Evolutionary conservation across 192 early-diverging fungal species (phyloP).

Genomic region (Entomortierella lignicola): DNA sequence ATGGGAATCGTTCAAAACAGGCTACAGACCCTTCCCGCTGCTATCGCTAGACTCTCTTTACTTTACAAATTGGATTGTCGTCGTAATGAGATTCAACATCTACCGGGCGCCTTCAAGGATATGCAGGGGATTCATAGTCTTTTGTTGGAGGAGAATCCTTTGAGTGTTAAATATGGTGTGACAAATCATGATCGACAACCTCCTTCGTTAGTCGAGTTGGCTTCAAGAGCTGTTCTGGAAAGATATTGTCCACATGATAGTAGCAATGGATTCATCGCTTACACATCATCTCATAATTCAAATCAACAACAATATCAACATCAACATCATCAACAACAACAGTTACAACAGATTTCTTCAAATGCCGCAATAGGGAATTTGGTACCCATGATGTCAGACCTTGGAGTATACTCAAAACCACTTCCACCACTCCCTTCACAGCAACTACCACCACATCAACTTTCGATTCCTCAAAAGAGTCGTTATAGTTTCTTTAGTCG

Average conservation of each 20-base stretch:
- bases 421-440: slow-evolving; percentile 1
- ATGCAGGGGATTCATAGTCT: slow-evolving; percentile 49
- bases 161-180: slow-evolving; percentile 34
- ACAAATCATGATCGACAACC: slow-evolving; percentile 26
- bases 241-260: slow-evolving; percentile 25
- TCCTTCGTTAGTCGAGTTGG: slow-evolving; percentile 28
- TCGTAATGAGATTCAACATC: slow-evolving; percentile 53
- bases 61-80: slow-evolving; percentile 60
- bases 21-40: slow-evolving; percentile 41
- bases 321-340: too few species aligned
- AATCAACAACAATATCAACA: too few species aligned
- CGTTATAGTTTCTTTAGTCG: slow-evolving; percentile 47
- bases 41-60: slow-evolving; percentile 35
- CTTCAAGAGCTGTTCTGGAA: slow-evolving; percentile 35
- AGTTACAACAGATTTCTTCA: neutral
- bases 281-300: neutral
- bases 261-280: neutral
- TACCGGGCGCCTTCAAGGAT: slow-evolving; percentile 53
- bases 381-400: slow-evolving; percentile 22
- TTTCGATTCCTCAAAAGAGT: slow-evolving; percentile 10
- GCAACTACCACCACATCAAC: neutral
- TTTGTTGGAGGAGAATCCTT: slow-evolving; percentile 49
- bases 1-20: slow-evolving; percentile 63
- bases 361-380: slow-evolving; percentile 7
- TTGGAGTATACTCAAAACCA: slow-evolving; percentile 19